Conservation (phyloP, 1,284 basidiomycete genomes). For the Malassezia yamatoensis region DNA sequence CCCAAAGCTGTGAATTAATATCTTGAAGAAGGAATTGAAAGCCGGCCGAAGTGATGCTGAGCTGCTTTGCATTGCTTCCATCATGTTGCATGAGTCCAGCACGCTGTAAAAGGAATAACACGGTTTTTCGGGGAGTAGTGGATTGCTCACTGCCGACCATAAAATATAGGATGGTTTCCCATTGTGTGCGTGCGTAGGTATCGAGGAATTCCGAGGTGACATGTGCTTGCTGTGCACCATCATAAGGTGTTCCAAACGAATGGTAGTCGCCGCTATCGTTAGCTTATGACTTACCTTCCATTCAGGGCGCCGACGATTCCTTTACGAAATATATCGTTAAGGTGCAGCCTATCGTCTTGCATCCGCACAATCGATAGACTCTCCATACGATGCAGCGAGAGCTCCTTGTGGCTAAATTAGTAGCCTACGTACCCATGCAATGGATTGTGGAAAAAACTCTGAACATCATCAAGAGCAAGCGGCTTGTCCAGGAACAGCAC, state of each 20-base stretch:
- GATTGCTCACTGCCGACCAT: slow-evolving; percentile 85
- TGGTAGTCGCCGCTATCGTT: slow-evolving; percentile 62
- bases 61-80: slow-evolving; percentile 1
- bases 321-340: slow-evolving; percentile 36
- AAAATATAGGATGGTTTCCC: slow-evolving; percentile 96
- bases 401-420: slow-evolving; percentile 27
- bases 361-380: slow-evolving; percentile 27
- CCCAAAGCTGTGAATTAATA: slow-evolving; percentile 97
- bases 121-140: slow-evolving; percentile 65
- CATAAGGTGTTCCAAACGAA: slow-evolving; percentile 78
- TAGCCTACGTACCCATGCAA: slow-evolving; percentile 57
- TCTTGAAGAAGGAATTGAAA: slow-evolving; percentile 95
- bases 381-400: slow-evolving; percentile 6
- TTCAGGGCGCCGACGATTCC: slow-evolving; percentile 66
- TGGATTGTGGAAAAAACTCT: slow-evolving; percentile 64
- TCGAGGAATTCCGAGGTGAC: slow-evolving; percentile 63
- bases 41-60: slow-evolving; percentile 79
- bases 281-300: slow-evolving; percentile 60
- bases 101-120: slow-evolving; percentile 69
- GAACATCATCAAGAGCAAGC: slow-evolving; percentile 62
- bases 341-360: slow-evolving; percentile 51
- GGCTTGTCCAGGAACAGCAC: slow-evolving; percentile 78
- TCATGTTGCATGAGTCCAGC: slow-evolving; percentile 67
- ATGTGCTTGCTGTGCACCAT: slow-evolving; percentile 45
- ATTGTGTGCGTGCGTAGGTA: slow-evolving; percentile 74